Evolutionary conservation across 306 rosid genomes (phyloP).

Genomic region (Bauhinia variegata): DNA sequence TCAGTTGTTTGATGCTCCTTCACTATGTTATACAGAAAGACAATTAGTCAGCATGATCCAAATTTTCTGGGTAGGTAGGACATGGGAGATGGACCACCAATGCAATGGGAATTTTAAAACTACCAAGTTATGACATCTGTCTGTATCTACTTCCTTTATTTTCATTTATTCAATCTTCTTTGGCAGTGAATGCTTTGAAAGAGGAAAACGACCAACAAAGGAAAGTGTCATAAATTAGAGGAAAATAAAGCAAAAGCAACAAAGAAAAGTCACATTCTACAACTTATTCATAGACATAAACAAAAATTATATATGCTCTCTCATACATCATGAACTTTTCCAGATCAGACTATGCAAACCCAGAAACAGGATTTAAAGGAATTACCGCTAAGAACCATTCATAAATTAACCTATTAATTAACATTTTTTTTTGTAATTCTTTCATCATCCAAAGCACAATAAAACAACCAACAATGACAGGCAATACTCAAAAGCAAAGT

Average conservation of each 20-base stretch:
- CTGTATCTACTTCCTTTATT: not conserved
- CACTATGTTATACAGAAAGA: slow-evolving; percentile 16
- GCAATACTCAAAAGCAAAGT: slow-evolving; percentile 33
- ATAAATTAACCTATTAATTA: slow-evolving; percentile 26
- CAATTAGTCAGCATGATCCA: not conserved
- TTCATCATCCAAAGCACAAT: slow-evolving; percentile 38
- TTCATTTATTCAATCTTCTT: not conserved
- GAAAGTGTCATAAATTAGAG: not conserved
- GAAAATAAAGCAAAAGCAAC: not conserved
- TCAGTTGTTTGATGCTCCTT: slow-evolving; percentile 9
- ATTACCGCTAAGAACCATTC: slow-evolving; percentile 16
- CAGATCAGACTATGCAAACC: slow-evolving; percentile 30
- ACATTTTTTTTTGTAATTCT: slow-evolving; percentile 25
- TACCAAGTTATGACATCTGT: not conserved
- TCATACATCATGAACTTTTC: slow-evolving; percentile 21
- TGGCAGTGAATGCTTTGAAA: slow-evolving; percentile 16
- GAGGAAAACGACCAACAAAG: slow-evolving; percentile 1
- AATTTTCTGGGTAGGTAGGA: slow-evolving; percentile 26
- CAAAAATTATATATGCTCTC: slow-evolving; percentile 38
- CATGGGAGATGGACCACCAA: slow-evolving; percentile 20
- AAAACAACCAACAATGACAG: slow-evolving; percentile 36
- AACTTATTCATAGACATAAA: slow-evolving; percentile 36
- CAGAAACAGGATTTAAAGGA: slow-evolving; percentile 29
- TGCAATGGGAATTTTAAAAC: slow-evolving; percentile 6
- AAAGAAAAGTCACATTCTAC: slow-evolving; percentile 19